A percentile compares a stretch with the other conserved stretches of the same genome.
phyloP scores from a whole-genome alignment of 2,329 filamentous ascomycete genomes.

The Blastomyces emzantsi region DNA sequence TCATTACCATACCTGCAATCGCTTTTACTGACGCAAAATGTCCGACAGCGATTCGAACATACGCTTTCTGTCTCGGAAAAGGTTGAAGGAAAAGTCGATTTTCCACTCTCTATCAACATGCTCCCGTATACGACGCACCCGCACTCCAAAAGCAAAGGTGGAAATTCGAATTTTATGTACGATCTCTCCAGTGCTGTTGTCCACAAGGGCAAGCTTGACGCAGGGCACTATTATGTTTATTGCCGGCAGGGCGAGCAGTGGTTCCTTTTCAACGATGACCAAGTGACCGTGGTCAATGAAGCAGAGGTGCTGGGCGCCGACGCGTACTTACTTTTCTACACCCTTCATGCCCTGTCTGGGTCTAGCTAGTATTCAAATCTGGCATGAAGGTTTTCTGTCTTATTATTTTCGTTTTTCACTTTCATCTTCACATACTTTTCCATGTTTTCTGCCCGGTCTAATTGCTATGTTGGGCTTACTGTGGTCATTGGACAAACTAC shows the following conservation, averaged over 20 bases:
- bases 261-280: constrained; percentile 95
- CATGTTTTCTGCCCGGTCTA: background rate
- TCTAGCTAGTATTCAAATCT: background rate
- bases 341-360: constrained; percentile 28
- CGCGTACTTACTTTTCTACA: constrained; percentile 85
- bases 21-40: constrained; percentile 2
- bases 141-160: constrained; percentile 18
- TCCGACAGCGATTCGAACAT: constrained; percentile 60
- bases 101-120: constrained; percentile 82
- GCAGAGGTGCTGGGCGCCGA: constrained; percentile 78
- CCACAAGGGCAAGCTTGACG: constrained; percentile 86
- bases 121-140: constrained; percentile 73
- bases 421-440: background rate
- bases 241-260: constrained; percentile 77
- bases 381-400: background rate
- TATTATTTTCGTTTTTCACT: background rate
- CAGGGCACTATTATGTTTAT: constrained; percentile 87
- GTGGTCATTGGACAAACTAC: background rate
- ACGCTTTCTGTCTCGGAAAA: constrained; percentile 68
- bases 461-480: background rate
- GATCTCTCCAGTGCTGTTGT: constrained; percentile 85
- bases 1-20: background rate
- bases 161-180: constrained; percentile 58
- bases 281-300: constrained; percentile 73
- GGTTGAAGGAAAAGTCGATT: constrained; percentile 76